A percentile compares a stretch with the other conserved stretches of the same genome.
Conservation (phyloP, 2,329 filamentous ascomycete species). For the Ophidiomyces ophidiicola region DNA sequence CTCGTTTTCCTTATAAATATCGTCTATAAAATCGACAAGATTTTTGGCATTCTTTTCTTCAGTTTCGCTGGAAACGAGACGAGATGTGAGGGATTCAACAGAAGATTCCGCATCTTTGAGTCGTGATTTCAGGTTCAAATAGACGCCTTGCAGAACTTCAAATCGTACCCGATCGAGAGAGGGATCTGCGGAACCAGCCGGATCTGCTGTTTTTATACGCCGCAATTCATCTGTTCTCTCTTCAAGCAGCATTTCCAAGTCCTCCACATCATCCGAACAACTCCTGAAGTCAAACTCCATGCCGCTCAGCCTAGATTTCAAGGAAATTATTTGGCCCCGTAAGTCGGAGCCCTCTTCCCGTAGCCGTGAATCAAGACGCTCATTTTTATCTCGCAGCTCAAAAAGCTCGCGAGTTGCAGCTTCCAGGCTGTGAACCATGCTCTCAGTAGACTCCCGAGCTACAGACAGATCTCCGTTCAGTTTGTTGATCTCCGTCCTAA, state of each 20-base stretch:
- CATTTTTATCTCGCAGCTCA: conserved; percentile 41
- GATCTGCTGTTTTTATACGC: conserved; percentile 17
- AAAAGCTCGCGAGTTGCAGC: conserved; percentile 53
- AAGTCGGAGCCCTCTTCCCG: conserved; percentile 32
- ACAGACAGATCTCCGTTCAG: conserved; percentile 59
- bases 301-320: conserved; percentile 27
- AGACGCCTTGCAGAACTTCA: conserved; percentile 43
- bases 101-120: conserved; percentile 42
- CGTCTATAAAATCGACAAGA: conserved; percentile 33
- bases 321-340: conserved; percentile 32
- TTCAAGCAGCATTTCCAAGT: conserved; percentile 29
- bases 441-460: conserved; percentile 56
- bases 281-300: conserved; percentile 25
- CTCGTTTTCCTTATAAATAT: conserved; percentile 24
- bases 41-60: conserved; percentile 24
- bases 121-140: conserved; percentile 43
- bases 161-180: conserved; percentile 40
- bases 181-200: conserved; percentile 8
- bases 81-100: conserved; percentile 35
- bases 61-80: conserved; percentile 31
- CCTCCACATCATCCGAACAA: conserved; percentile 22
- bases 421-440: conserved; percentile 55
- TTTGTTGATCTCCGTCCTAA: conserved; percentile 56
- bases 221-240: conserved; percentile 33
- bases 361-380: conserved; percentile 39